Conservation (phyloP, 352 stramenopile genomes). For the Globisporangium radiosum region DNA sequence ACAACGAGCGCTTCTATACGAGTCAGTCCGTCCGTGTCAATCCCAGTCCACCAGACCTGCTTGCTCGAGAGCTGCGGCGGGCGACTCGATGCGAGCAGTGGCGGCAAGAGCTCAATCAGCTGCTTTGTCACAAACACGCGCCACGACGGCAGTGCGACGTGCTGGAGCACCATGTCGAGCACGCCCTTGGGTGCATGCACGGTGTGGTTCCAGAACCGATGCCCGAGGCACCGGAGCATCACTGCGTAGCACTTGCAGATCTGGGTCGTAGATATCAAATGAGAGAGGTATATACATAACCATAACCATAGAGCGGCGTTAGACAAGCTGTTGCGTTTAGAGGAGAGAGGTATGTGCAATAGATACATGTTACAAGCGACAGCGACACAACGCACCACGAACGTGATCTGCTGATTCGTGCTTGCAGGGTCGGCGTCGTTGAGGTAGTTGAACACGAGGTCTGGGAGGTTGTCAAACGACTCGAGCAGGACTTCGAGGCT, state of each 20-base stretch:
- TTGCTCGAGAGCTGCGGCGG: slow-evolving; percentile 44
- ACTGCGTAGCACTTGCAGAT: slow-evolving; percentile 78
- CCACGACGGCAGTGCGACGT: slow-evolving; percentile 58
- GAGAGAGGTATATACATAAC: no score
- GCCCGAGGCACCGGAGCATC: slow-evolving; percentile 61
- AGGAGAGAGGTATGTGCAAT: background rate
- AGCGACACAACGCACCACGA: slow-evolving; percentile 48
- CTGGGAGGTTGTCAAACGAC: slow-evolving; percentile 84
- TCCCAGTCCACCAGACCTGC: slow-evolving; percentile 17
- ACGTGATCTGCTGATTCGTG: slow-evolving; percentile 65
- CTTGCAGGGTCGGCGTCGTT: slow-evolving; percentile 55
- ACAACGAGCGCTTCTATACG: no score
- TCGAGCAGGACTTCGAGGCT: slow-evolving; percentile 74
- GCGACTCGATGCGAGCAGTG: slow-evolving; percentile 60
- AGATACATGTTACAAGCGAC: background rate
- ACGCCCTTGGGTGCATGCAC: slow-evolving; percentile 62
- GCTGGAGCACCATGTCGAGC: slow-evolving; percentile 60
- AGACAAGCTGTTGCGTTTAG: no score
- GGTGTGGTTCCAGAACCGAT: slow-evolving; percentile 83
- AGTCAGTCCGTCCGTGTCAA: no score
- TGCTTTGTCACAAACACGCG: slow-evolving; percentile 76
- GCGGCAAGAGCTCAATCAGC: slow-evolving; percentile 65
- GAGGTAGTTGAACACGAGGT: slow-evolving; percentile 81
- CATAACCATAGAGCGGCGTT: no score
- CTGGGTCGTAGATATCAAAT: slow-evolving; percentile 15